phyloP scores from a whole-genome alignment of 1,284 basidiomycete species.

The Pascua guehoae region DNA sequence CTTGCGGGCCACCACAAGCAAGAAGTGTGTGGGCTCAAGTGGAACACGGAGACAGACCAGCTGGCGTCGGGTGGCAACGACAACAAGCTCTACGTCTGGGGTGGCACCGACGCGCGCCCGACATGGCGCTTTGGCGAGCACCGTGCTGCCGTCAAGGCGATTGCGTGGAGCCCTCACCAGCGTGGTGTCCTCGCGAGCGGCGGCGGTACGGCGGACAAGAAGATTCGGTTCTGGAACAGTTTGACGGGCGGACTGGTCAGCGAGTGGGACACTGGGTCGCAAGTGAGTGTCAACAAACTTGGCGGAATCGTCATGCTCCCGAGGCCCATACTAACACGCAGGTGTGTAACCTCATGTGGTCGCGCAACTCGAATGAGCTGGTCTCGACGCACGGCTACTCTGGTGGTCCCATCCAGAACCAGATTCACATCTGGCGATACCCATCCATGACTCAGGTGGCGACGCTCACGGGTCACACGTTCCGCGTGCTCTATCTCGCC shows the following conservation, averaged over 20 bases:
- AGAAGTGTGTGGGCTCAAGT: conserved; percentile 93
- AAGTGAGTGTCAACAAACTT: conserved; percentile 65
- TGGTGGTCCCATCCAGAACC: conserved; percentile 88
- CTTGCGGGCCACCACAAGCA: conserved; percentile 78
- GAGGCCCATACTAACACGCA: conserved; percentile 38
- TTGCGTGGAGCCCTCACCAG: conserved; percentile 96
- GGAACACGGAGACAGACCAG: conserved; percentile 71
- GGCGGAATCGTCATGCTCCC: no score
- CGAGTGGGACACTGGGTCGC: conserved; percentile 86
- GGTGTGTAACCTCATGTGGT: conserved; percentile 98
- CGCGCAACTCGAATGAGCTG: conserved; percentile 89
- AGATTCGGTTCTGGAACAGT: conserved; percentile 97
- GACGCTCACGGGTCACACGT: conserved; percentile 89
- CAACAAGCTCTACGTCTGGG: conserved; percentile 98
- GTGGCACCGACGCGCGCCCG: conserved; percentile 62
- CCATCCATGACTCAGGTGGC: conserved; percentile 90
- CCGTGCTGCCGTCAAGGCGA: conserved; percentile 93
- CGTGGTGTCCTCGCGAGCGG: conserved; percentile 88
- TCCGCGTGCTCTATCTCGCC: conserved; percentile 89
- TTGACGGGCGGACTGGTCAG: conserved; percentile 76
- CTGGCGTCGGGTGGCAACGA: conserved; percentile 96
- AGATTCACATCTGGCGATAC: conserved; percentile 98
- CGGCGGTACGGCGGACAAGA: conserved; percentile 97
- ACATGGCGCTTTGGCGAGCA: conserved; percentile 95
- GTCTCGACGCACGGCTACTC: conserved; percentile 98